phyloP scores from a whole-genome alignment of 2,329 filamentous ascomycete genomes.

The Colletotrichum somersetense region DNA sequence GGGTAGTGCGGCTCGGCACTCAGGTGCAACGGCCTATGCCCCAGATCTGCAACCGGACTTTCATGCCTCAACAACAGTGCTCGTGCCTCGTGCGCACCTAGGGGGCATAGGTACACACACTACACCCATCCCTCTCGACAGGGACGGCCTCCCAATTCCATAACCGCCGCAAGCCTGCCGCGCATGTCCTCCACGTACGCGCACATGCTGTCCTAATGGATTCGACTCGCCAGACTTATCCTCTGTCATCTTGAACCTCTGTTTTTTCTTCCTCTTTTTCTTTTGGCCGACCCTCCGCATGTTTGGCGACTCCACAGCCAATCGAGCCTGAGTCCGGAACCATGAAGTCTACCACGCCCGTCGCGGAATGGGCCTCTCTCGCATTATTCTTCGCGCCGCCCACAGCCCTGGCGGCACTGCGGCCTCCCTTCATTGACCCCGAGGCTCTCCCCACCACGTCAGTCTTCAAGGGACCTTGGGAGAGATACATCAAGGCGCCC shows the following conservation, averaged over 20 bases:
- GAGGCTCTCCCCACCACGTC: slow-evolving; percentile 48
- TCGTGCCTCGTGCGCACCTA: slow-evolving; percentile 32
- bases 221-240: slow-evolving; percentile 1
- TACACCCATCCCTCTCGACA: slow-evolving; percentile 4
- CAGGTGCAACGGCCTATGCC: slow-evolving; percentile 21
- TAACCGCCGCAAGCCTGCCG: neutral
- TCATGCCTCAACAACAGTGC: slow-evolving; percentile 13
- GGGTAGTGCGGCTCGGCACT: slow-evolving; percentile 35
- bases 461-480: slow-evolving; percentile 56
- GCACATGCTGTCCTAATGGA: slow-evolving; percentile 21
- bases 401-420: slow-evolving; percentile 23
- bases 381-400: slow-evolving; percentile 3
- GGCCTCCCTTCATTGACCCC: slow-evolving; percentile 42
- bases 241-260: neutral
- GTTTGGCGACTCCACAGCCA: neutral
- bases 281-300: neutral
- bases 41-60: slow-evolving; percentile 31
- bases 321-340: slow-evolving; percentile 2
- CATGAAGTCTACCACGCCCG: slow-evolving; percentile 26
- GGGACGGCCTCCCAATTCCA: slow-evolving; percentile 1
- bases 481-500: slow-evolving; percentile 53
- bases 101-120: neutral
- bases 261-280: neutral
- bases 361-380: slow-evolving; percentile 23
- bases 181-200: slow-evolving; percentile 5